Evolutionary conservation across 257 asterid genomes (phyloP).

Genomic region (Ballota nigra): DNA sequence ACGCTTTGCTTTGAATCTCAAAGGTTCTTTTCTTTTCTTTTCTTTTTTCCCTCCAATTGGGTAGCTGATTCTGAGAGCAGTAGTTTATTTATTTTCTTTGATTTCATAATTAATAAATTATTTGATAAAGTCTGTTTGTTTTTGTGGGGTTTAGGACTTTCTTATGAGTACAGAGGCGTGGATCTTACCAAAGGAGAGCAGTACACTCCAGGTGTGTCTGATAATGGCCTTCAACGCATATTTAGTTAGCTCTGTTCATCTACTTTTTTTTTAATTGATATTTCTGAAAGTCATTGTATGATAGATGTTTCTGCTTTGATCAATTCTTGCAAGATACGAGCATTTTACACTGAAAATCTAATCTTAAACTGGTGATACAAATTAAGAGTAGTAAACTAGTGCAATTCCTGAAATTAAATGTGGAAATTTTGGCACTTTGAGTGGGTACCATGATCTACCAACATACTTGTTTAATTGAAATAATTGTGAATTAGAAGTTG

Average conservation of each 20-base stretch:
- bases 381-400: too few species aligned
- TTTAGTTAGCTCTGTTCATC: not conserved
- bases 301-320: not conserved
- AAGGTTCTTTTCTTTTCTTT: conserved; percentile 44
- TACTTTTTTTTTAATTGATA: not conserved
- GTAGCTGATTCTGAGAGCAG: not conserved
- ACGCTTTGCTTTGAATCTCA: conserved; percentile 74
- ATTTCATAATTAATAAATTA: not conserved
- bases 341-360: too few species aligned
- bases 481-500: not conserved
- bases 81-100: too few species aligned
- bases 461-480: not conserved
- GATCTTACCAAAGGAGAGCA: conserved; percentile 69
- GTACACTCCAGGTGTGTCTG: conserved; percentile 34
- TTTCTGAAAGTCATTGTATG: not conserved
- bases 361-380: too few species aligned
- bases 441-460: not conserved
- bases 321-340: not conserved
- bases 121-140: not conserved
- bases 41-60: not conserved
- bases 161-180: conserved; percentile 72
- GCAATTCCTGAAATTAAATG: too few species aligned
- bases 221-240: not conserved
- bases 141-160: conserved; percentile 42
- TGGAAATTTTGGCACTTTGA: not conserved